Evolutionary conservation across 176 grass and related monocot species (phyloP), one percentile per base, ranked within the genome.

Genomic region (Carex kokanica): DNA sequence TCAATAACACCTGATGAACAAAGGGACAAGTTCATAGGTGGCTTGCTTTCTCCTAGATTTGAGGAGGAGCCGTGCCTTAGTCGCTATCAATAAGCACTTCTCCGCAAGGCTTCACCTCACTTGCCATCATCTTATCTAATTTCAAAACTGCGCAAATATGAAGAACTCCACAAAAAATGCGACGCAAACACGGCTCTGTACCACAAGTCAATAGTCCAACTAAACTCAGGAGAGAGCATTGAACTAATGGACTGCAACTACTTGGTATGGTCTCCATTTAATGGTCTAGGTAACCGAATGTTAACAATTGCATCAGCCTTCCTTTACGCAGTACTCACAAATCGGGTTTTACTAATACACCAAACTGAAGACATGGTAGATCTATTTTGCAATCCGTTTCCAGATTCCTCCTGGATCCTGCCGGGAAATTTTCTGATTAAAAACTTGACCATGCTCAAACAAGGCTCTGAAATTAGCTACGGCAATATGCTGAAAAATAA

Each of bases 321-420:
- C 75, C 89, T 94, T 75, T 94, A 94, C 63, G 89, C 92, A 10
- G 78, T 94, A 8, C 87, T 91, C 78, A 94, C 92, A 41, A 34
- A 57, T 68, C 77, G 92, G 51, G 89, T 94, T 68, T 71, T 94
- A 54, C 80, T 94, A 25, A 70, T 87, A 47, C 13, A 94, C 82
- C 17, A 81, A 27, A 21, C 85, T 29, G 47, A 16, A 11, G 92
- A 91, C 83, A 89, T 89, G 87, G 56, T 49, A 11, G 87, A 86
- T 31, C 60, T 94, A 74, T 94, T 94, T 84, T 94, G 89, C 64
- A 87, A 91, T 68, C 92, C 89, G 0, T 94, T 94, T 84, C 92
- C 92, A 0, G 92, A 81, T 23, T 81, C 85, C 0, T 70, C 87
- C 14, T 94, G 92, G 92, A 70, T 87, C 79, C 79, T 94, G 12